Evolutionary conservation across 139 green algal species (phyloP), one percentile per base, ranked within the genome.

Genomic region (Chlamydomonas sp.): DNA sequence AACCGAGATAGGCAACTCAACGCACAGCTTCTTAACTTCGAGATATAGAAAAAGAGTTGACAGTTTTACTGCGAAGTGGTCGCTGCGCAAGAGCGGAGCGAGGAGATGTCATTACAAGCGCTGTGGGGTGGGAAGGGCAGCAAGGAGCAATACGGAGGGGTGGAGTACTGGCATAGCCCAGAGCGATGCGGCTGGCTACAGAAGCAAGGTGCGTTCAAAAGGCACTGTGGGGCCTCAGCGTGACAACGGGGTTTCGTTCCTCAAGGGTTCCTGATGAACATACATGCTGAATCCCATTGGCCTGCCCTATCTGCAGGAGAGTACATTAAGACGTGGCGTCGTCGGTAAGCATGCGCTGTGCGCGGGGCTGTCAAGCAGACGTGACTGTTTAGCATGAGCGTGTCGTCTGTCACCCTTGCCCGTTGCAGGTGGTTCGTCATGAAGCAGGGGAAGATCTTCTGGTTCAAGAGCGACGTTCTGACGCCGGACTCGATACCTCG

Each of bases 381-480:
- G 20, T 16, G 20, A 16, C 64, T 74, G 78, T 58, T 61, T 6
- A 12, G 10, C 64, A 69, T 9, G 8, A 12, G 64, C 64, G 64
- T 9, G 64, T 9, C 9, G 10, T 12, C 10, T 12, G 10, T 12
- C 9, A 69, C 64, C 10, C 64, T 31, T 31, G 69, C 18, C 15
- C 69, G 16, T 4, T 58, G 76, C 91, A 93, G 97, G 83, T 99
- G 97, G 96, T 99, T 99, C 88, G 95, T 99, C 5, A 91, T 99
- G 58, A 99, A 99, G 92, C 92, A 99, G 62, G 98, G 97, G 63
- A 98, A 98, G 89, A 98, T 99, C 31, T 99, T 99, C 86, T 99
- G 98, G 98, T 99, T 99, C 93, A 98, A 98, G 84, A 93, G 93
- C 8, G 95, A 99, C 75, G 90, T 96, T 10, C 93, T 99, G 10